Conservation (phyloP, 306 rosid genomes). For the Chamaecrista fasciculata region DNA sequence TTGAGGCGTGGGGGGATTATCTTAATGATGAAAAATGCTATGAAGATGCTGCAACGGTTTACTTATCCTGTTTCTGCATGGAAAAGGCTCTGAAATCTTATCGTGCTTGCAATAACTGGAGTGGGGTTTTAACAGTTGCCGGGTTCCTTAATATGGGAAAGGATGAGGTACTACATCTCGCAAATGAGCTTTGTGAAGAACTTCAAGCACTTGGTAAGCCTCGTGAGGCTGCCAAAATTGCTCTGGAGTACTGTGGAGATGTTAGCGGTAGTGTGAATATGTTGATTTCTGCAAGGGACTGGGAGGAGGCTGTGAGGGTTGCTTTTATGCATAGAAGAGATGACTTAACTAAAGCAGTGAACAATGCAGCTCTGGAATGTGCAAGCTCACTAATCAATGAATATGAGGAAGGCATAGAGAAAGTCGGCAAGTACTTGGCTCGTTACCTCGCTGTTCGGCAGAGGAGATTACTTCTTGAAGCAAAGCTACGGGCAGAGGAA, state of each 20-base stretch:
- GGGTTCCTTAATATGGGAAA: slow-evolving; percentile 74
- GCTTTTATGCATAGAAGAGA: slow-evolving; percentile 67
- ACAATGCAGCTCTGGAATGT: slow-evolving; percentile 78
- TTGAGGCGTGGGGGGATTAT: slow-evolving; percentile 96
- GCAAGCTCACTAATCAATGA: slow-evolving; percentile 63
- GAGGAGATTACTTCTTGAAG: slow-evolving; percentile 88
- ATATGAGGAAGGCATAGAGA: slow-evolving; percentile 85
- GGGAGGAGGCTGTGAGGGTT: slow-evolving; percentile 91
- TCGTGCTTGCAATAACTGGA: slow-evolving; percentile 79
- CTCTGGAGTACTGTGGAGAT: slow-evolving; percentile 82
- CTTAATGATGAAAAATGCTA: slow-evolving; percentile 66
- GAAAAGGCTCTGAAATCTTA: slow-evolving; percentile 87
- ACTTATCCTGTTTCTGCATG: slow-evolving; percentile 71
- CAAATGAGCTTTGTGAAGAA: slow-evolving; percentile 92
- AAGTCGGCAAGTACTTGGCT: slow-evolving; percentile 90
- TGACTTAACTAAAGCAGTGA: slow-evolving; percentile 63
- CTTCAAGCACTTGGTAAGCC: slow-evolving; percentile 97
- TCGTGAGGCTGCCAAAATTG: slow-evolving; percentile 90
- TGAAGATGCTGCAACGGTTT: slow-evolving; percentile 84
- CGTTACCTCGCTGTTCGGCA: slow-evolving; percentile 95
- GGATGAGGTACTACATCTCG: slow-evolving; percentile 62
- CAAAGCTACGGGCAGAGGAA: slow-evolving; percentile 79
- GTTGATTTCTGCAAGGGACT: slow-evolving; percentile 65
- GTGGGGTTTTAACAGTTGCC: slow-evolving; percentile 80
- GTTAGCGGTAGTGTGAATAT: slow-evolving; percentile 50